Base-by-base conservation (phyloP, 1,284 basidiomycete species). In the Sporisorium reilianum region DNA sequence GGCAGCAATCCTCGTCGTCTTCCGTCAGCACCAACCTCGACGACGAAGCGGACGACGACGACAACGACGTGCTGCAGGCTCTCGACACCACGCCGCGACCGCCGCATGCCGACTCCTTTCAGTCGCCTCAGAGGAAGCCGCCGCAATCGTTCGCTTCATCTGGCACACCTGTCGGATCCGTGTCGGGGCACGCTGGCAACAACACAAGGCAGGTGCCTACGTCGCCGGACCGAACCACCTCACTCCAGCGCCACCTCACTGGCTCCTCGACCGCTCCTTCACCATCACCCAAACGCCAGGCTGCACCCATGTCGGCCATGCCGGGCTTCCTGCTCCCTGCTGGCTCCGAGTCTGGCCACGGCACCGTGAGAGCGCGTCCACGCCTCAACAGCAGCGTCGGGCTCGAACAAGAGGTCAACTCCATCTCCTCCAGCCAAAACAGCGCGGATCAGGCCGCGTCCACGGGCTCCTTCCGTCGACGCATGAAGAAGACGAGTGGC, bases 401-500 rank as follows among this genome's bases (percentile, higher is more conserved):
- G 5, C 56, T 79, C 4, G 79, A 71, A 36, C 53, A 73, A 18
- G 75, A 79, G 50, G 34, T 74, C 44, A 44, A 62, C n/a, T 32
- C 48, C 6, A 18, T 30, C 14, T 3, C 45, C 12, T 46, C 66
- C 7, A n/a, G 45, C 11, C 20, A 53, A 7, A 26, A 26, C 18
- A 44, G 42, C 8, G 32, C 38, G 12, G 55, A 60, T 12, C 53
- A 53, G 16, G 30, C 49, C 30, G 44, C 42, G 1, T 44, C 58
- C 12, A 68, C 46, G 42, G 74, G 63, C 26, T 49, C 64, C 7
- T 79, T 81, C 53, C 72, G 68, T 18, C 73, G 79, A 32, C 63
- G 79, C 18, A 76, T 82, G 75, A 82, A 82, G 48, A 82, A 82
- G 63, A 82, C 80, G 2, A 79, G 79, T 55, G 78, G 79, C 30